phyloP scores from a whole-genome alignment of 805 yeast species.

The Sungouiozyma ichnusensis region DNA sequence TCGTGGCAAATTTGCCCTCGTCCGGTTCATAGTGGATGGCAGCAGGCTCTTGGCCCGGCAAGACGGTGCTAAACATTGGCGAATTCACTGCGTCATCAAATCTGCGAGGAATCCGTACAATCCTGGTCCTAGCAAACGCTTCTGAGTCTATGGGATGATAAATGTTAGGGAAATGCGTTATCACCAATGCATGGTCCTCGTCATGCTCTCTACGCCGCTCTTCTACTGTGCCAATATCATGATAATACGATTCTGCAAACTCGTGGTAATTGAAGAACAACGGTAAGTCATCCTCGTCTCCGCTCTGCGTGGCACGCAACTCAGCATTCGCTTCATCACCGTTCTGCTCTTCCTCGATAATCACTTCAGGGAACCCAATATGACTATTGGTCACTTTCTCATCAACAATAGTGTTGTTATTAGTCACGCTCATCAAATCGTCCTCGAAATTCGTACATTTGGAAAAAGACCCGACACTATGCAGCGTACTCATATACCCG shows the following conservation, averaged over 20 bases:
- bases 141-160: slow-evolving; percentile 30
- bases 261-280: slow-evolving; percentile 64
- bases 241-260: slow-evolving; percentile 32
- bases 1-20: slow-evolving; percentile 24
- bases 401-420: background rate
- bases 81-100: slow-evolving; percentile 30
- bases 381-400: background rate
- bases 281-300: slow-evolving; percentile 8
- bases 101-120: slow-evolving; percentile 55
- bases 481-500: background rate
- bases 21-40: slow-evolving; percentile 32
- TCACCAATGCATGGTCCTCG: slow-evolving; percentile 32
- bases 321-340: background rate
- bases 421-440: background rate
- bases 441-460: background rate
- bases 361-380: background rate
- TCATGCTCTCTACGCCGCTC: slow-evolving; percentile 14
- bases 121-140: slow-evolving; percentile 34
- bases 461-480: background rate
- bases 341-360: background rate
- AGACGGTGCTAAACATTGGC: slow-evolving; percentile 45
- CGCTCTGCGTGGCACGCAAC: background rate
- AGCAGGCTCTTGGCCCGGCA: slow-evolving; percentile 59
- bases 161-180: slow-evolving; percentile 60
- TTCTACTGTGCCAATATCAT: slow-evolving; percentile 6